A percentile compares a stretch with the other conserved stretches of the same genome.
Conservation (phyloP, 208 protist genomes). For the Leishmania braziliensis region DNA sequence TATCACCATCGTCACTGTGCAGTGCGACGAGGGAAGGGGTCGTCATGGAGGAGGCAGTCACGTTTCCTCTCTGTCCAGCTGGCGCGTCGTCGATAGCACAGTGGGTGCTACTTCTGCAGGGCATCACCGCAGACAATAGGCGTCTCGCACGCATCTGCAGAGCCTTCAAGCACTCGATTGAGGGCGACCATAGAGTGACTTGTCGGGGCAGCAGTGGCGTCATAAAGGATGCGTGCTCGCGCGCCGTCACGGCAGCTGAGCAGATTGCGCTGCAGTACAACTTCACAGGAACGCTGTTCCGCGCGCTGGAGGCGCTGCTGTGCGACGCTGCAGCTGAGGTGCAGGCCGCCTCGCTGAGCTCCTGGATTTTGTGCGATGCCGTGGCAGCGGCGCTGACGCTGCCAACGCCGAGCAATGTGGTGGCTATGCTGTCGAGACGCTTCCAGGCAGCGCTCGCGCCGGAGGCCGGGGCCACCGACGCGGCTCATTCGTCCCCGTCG, state of each 20-base stretch:
- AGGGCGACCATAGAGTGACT: neutral
- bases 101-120: slow-evolving; percentile 53
- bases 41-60: neutral
- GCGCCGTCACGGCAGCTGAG: slow-evolving; percentile 53
- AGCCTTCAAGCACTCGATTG: slow-evolving; percentile 11
- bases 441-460: slow-evolving; percentile 17
- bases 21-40: neutral
- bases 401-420: slow-evolving; percentile 18
- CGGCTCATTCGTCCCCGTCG: neutral
- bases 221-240: slow-evolving; percentile 53
- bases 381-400: slow-evolving; percentile 21
- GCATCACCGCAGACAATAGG: slow-evolving; percentile 41
- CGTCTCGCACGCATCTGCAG: slow-evolving; percentile 37
- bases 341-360: slow-evolving; percentile 17
- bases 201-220: slow-evolving; percentile 4
- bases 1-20: neutral
- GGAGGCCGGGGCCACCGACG: neutral
- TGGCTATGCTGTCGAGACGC: slow-evolving; percentile 19
- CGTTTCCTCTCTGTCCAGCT: slow-evolving; percentile 41
- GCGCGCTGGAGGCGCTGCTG: slow-evolving; percentile 41
- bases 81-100: slow-evolving; percentile 43
- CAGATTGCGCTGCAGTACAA: slow-evolving; percentile 69
- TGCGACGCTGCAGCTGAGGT: slow-evolving; percentile 11
- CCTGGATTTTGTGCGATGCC: slow-evolving; percentile 17
- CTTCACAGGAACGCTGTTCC: slow-evolving; percentile 46